These are phyloP conservation scores for Sclerotinia sclerotiorum DNA, from an alignment of 2,329 filamentous ascomycete species.

Conservation along the genomic window DNA sequence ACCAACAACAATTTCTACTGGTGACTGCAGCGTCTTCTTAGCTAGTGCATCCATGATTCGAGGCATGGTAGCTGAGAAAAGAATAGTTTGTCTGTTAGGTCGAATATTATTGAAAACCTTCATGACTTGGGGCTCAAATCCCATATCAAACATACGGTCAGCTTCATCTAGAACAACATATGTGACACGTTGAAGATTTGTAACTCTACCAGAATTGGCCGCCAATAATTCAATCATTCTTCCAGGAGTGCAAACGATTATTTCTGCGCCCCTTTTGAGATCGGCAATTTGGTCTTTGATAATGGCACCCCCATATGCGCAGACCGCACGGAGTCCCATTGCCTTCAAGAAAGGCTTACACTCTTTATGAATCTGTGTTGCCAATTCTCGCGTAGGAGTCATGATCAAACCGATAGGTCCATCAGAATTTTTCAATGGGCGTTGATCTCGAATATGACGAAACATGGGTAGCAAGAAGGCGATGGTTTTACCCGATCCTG, in stretches of 20 bases:
- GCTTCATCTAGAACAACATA: constrained; percentile 97
- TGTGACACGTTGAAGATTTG: constrained; percentile 82
- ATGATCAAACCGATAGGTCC: constrained; percentile 87
- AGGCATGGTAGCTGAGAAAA: constrained; percentile 97
- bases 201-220: constrained; percentile 90
- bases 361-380: constrained; percentile 89
- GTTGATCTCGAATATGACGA: constrained; percentile 93
- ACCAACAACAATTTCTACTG: constrained; percentile 89
- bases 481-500: constrained; percentile 94
- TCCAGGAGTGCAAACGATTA: constrained; percentile 92
- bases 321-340: constrained; percentile 80
- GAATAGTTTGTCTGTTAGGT: constrained; percentile 87
- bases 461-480: constrained; percentile 97
- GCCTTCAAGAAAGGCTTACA: constrained; percentile 92
- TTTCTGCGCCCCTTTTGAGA: constrained; percentile 90
- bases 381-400: constrained; percentile 91
- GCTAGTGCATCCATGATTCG: constrained; percentile 88
- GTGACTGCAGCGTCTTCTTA: constrained; percentile 80
- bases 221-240: constrained; percentile 94
- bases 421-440: constrained; percentile 76
- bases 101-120: constrained; percentile 92
- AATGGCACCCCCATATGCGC: constrained; percentile 90
- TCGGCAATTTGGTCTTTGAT: constrained; percentile 98
- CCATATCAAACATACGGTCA: constrained; percentile 99
- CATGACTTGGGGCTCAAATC: constrained; percentile 96